phyloP scores from a whole-genome alignment of 2,329 filamentous ascomycete genomes.

The Cordyceps tenuipes region DNA sequence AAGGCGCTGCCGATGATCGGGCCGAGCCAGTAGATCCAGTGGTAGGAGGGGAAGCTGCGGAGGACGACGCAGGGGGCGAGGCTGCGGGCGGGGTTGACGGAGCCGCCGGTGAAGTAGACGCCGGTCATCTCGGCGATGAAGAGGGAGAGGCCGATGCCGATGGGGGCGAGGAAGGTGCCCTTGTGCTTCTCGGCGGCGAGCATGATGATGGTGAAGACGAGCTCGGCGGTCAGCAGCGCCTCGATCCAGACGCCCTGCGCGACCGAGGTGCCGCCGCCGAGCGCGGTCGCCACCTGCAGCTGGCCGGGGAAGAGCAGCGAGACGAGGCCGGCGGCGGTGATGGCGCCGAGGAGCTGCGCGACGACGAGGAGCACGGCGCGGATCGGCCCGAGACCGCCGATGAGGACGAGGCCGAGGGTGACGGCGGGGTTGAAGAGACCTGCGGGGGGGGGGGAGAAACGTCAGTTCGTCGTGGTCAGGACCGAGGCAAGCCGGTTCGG shows the following conservation, averaged over 20 bases:
- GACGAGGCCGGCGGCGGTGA: conserved; percentile 14
- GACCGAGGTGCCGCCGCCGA: conserved; percentile 30
- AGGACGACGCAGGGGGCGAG: conserved; percentile 39
- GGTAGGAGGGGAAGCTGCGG: conserved; percentile 31
- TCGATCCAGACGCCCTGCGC: conserved; percentile 43
- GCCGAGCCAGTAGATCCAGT: conserved; percentile 38
- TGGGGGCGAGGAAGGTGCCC: conserved; percentile 38
- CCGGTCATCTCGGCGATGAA: conserved; percentile 39
- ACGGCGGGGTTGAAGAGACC: conserved; percentile 30
- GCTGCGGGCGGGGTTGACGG: conserved; percentile 38
- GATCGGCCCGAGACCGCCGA: conserved; percentile 36
- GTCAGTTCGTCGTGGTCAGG: too few species aligned
- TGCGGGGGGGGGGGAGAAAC: neutral
- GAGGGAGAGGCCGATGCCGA: conserved; percentile 38
- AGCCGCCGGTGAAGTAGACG: conserved; percentile 40
- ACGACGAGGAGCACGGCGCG: conserved; percentile 29
- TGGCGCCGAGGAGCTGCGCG: conserved; percentile 14
- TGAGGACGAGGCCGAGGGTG: conserved; percentile 44
- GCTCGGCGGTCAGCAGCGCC: conserved; percentile 38
- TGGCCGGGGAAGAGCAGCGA: conserved; percentile 14
- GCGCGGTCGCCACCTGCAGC: conserved; percentile 30
- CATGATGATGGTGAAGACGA: conserved; percentile 43
- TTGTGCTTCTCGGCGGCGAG: conserved; percentile 42
- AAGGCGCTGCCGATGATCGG: conserved; percentile 14
- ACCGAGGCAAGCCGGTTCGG: too few species aligned